These are phyloP conservation scores for Penicillium dipodomyicola DNA, from an alignment of 495 filamentous ascomycete genomes.

Conservation along the genomic window DNA sequence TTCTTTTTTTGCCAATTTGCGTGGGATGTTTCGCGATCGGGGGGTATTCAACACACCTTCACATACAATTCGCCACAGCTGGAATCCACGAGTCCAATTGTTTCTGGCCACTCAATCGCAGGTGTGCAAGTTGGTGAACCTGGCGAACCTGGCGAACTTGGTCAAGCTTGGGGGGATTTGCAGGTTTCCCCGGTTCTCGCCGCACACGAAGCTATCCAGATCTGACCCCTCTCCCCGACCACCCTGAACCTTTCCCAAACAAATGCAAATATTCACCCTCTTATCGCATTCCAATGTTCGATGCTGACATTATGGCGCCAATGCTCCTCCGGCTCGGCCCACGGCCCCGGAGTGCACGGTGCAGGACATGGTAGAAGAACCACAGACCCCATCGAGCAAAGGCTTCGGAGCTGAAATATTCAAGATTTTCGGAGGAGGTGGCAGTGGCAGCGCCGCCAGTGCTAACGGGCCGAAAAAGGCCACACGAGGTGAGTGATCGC, in stretches of 20 bases:
- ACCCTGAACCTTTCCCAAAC: neutral
- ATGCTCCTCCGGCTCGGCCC: constrained; percentile 14
- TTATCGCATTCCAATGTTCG: neutral
- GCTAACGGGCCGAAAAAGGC: constrained; percentile 25
- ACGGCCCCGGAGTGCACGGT: constrained; percentile 17
- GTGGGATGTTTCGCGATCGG: neutral
- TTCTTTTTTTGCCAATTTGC: neutral
- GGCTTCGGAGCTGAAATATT: constrained; percentile 38
- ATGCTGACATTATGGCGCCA: constrained; percentile 7
- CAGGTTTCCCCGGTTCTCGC: constrained; percentile 2
- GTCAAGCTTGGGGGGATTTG: neutral
- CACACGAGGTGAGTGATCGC: constrained; percentile 34
- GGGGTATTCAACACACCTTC: neutral
- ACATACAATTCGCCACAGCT: neutral
- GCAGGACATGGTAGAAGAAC: constrained; percentile 24
- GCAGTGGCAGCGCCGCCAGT: neutral
- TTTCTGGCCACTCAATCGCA: neutral
- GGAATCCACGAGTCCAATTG: neutral
- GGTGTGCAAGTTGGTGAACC: neutral
- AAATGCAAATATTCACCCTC: neutral
- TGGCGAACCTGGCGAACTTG: neutral
- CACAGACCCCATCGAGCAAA: constrained; percentile 25
- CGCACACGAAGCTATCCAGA: neutral
- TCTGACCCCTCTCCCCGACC: neutral
- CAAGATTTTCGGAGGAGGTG: constrained; percentile 33